Base-by-base conservation (phyloP, 108 stramenopile genomes). In the Nannochloropsis gaditana region DNA sequence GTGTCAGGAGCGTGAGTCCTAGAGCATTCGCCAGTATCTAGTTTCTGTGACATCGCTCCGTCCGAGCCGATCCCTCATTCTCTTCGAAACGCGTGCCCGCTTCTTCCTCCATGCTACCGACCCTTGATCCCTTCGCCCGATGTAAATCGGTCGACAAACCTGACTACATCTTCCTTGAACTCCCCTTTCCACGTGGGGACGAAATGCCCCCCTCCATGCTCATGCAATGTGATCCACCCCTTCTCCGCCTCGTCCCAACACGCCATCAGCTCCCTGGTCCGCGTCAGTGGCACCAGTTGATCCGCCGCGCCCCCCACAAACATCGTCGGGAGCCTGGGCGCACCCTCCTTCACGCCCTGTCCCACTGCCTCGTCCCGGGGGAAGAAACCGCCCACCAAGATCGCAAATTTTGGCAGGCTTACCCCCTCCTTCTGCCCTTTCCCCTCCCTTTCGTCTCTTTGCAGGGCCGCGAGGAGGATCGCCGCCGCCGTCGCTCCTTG, bases 401-500 rank as follows among this genome's bases (percentile, higher is more conserved):
- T 73, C 59, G 59, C 59, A 73, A 73, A 73, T 2, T 73, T 73
- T n/a, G 59, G 59, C 59, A 73, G 15, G 8, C 15, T n/a, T n/a
- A 73, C 59, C 59, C 59, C 59, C 31, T 31, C 31, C 31, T 31
- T 31, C 31, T 31, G 31, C n/a, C 59, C 59, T n/a, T 73, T 6
- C 2, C 59, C 59, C 59, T n/a, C 59, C n/a, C 59, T 8, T 6
- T 8, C 59, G 19, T 73, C 59, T n/a, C n/a, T 73, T n/a, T 73
- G 59, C 59, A 73, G n/a, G 19, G 6, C 59, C n/a, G 19, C 59
- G 19, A 73, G n/a, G 15, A 73, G n/a, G 3, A 73, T 15, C 59
- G 59, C 59, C n/a, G 59, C 59, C n/a, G 59, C 59, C 6, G 59
- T 73, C n/a, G 59, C 59, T 73, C 59, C 59, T n/a, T 73, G 59